These are phyloP conservation scores for Rhizophora mangle DNA, from an alignment of 345 rosid species.

Conservation along the genomic window DNA sequence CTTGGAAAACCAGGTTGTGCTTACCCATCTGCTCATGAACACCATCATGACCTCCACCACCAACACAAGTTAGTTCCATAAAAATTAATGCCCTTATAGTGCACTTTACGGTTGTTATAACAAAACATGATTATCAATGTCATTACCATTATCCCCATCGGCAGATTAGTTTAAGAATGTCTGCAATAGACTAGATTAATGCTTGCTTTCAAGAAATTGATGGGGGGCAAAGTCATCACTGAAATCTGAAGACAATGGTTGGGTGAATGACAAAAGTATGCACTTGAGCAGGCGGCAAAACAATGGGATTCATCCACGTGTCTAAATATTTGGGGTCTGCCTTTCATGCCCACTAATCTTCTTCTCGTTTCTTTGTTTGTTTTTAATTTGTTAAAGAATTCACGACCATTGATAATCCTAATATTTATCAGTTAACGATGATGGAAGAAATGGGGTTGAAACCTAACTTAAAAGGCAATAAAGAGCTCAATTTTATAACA, in stretches of 20 bases:
- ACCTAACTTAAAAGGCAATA: no score
- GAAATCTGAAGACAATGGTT: constrained; percentile 22
- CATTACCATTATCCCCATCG: constrained; percentile 15
- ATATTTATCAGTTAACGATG: no score
- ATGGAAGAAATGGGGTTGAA: no score
- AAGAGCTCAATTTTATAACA: no score
- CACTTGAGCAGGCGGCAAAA: constrained; percentile 4
- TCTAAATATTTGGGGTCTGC: constrained; percentile 15
- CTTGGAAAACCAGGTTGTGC: constrained; percentile 38
- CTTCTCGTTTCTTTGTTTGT: no score
- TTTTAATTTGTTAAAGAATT: no score
- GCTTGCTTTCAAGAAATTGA: not conserved
- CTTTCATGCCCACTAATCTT: constrained; percentile 19
- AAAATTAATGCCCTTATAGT: not conserved
- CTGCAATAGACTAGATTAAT: not conserved
- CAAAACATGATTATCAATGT: constrained; percentile 18
- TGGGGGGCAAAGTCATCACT: constrained; percentile 10
- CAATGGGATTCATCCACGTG: constrained; percentile 17
- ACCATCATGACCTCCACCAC: constrained; percentile 43
- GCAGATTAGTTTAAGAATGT: constrained; percentile 26
- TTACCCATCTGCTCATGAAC: constrained; percentile 16
- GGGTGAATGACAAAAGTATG: constrained; percentile 23
- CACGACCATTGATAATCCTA: no score
- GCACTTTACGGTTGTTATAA: constrained; percentile 28
- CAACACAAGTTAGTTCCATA: constrained; percentile 5